Percentiles rank a stretch among this genome's conserved stretches.
phyloP scores from a whole-genome alignment of 441 rosid genomes.

The Kokia cookei region DNA sequence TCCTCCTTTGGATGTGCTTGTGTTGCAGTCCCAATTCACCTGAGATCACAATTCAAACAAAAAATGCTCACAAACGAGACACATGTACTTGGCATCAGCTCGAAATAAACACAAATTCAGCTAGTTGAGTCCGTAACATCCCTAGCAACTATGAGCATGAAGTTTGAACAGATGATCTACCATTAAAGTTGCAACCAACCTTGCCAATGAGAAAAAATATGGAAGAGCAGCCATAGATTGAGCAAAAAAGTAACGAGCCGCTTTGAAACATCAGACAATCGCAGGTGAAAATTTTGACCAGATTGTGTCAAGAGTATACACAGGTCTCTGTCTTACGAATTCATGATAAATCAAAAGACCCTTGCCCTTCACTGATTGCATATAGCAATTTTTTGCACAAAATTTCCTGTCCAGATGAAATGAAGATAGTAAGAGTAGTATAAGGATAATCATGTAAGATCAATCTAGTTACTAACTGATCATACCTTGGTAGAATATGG shows the following conservation, averaged over 20 bases:
- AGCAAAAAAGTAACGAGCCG: constrained; percentile 21
- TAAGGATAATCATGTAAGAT: neutral
- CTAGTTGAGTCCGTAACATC: neutral
- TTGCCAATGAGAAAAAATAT: constrained; percentile 19
- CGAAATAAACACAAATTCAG: neutral
- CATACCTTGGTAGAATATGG: constrained; percentile 55
- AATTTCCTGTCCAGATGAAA: constrained; percentile 64
- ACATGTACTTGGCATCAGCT: neutral
- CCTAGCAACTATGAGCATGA: neutral
- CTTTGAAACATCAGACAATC: constrained; percentile 22
- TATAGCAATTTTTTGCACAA: constrained; percentile 86
- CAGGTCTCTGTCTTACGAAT: constrained; percentile 16
- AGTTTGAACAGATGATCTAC: neutral
- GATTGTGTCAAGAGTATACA: constrained; percentile 32
- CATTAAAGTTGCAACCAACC: constrained; percentile 16
- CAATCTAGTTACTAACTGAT: neutral
- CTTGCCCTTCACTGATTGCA: constrained; percentile 99
- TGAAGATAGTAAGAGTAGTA: neutral
- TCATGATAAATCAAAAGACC: constrained; percentile 93
- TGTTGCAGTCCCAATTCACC: too few relatives aligned
- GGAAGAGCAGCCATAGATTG: constrained; percentile 24
- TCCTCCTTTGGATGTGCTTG: neutral
- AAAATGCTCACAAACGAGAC: too few relatives aligned
- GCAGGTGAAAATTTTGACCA: neutral
- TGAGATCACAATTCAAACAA: too few relatives aligned